Percentiles rank a stretch among this genome's conserved stretches.
These are phyloP conservation scores for Vachellia collinsii DNA, from an alignment of 306 rosid genomes.

Conservation along the genomic window DNA sequence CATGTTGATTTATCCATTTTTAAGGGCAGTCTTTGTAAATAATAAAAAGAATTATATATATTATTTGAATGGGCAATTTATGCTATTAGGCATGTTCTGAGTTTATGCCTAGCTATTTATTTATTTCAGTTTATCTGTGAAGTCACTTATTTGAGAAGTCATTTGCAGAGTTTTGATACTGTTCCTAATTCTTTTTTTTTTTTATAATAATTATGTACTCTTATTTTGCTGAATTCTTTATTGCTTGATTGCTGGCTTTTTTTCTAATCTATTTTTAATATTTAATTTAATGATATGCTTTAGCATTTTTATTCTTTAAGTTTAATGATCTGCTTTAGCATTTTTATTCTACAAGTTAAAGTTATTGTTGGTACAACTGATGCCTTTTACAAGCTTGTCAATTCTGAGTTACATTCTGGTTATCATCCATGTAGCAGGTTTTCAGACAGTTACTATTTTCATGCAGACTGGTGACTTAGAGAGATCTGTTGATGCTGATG, in stretches of 20 bases:
- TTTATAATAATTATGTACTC: background rate
- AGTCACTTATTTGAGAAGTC: slow-evolving; percentile 22
- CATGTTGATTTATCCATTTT: slow-evolving; percentile 25
- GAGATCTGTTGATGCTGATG: slow-evolving; percentile 59
- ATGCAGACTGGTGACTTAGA: slow-evolving; percentile 94
- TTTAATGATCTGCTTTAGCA: slow-evolving; percentile 31
- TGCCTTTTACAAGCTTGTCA: slow-evolving; percentile 48
- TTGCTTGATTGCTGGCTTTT: slow-evolving; percentile 13
- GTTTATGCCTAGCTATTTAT: background rate
- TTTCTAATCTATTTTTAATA: background rate
- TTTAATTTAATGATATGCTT: slow-evolving; percentile 31
- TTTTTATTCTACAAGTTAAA: slow-evolving; percentile 29
- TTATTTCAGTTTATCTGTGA: slow-evolving; percentile 20
- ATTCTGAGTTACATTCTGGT: slow-evolving; percentile 91
- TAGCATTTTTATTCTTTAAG: slow-evolving; percentile 27
- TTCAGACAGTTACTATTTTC: slow-evolving; percentile 99
- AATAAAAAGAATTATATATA: slow-evolving; percentile 7
- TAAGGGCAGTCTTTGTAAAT: background rate
- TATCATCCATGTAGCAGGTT: slow-evolving; percentile 98
- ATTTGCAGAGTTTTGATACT: slow-evolving; percentile 25
- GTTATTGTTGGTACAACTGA: slow-evolving; percentile 44
- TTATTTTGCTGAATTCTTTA: slow-evolving; percentile 15
- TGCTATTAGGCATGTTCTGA: background rate
- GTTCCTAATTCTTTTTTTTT: background rate
- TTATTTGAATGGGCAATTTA: background rate